Percentiles rank a stretch among this genome's conserved stretches.
Conservation (phyloP, 768 basidiomycete genomes). For the Mycena vitilis region DNA sequence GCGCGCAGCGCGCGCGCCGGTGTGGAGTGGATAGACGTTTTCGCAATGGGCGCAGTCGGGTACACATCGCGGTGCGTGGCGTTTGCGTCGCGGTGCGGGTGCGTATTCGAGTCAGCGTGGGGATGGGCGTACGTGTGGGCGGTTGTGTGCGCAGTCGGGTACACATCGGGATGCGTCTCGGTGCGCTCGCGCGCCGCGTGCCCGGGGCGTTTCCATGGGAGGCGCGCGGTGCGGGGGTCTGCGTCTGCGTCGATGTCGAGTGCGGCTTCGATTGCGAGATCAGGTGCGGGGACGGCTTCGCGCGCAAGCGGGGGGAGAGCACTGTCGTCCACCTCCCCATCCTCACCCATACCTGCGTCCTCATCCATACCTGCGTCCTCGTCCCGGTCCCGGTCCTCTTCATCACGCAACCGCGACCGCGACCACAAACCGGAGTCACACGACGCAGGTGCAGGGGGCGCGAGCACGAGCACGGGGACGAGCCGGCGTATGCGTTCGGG, state of each 20-base stretch:
- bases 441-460: background rate
- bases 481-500: conserved; percentile 12
- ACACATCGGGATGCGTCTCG: background rate
- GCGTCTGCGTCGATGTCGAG: too few species aligned
- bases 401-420: too few species aligned
- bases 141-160: background rate
- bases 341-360: background rate
- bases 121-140: background rate
- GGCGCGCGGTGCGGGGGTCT: background rate
- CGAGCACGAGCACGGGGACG: conserved; percentile 21
- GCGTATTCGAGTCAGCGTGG: background rate
- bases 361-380: background rate
- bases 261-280: background rate
- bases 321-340: background rate
- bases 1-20: background rate
- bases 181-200: background rate
- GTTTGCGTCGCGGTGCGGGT: background rate
- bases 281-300: background rate
- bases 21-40: too few species aligned
- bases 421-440: background rate
- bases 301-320: background rate
- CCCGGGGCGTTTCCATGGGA: background rate
- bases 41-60: too few species aligned
- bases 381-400: too few species aligned
- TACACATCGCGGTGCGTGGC: too few species aligned